phyloP scores from a whole-genome alignment of 1,284 basidiomycete species.

The Trichosporon sp. region DNA sequence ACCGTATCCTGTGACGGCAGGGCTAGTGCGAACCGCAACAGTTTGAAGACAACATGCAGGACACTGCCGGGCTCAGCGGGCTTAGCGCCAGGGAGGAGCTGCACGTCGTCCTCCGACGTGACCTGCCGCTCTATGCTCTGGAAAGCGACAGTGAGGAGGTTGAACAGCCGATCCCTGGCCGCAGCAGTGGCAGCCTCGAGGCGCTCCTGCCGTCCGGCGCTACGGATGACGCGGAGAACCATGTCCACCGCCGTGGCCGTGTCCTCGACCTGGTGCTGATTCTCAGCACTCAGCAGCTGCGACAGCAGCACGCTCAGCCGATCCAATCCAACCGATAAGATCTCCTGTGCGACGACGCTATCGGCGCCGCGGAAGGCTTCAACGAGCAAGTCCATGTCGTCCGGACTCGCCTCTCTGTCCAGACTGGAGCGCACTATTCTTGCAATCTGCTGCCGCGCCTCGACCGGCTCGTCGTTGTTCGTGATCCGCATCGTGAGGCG shows the following conservation, averaged over 20 bases:
- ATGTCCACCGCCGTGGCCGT: slow-evolving; percentile 29
- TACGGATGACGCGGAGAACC: slow-evolving; percentile 36
- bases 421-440: slow-evolving; percentile 32
- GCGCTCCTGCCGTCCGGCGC: slow-evolving; percentile 16
- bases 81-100: slow-evolving; percentile 22
- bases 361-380: slow-evolving; percentile 44
- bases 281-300: slow-evolving; percentile 34
- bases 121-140: slow-evolving; percentile 37
- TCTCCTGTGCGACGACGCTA: slow-evolving; percentile 36
- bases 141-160: slow-evolving; percentile 32
- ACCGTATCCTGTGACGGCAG: slow-evolving; percentile 21
- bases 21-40: slow-evolving; percentile 34
- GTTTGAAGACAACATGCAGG: slow-evolving; percentile 26
- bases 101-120: slow-evolving; percentile 22
- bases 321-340: slow-evolving; percentile 37
- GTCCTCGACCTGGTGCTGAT: slow-evolving; percentile 26
- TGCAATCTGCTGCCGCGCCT: slow-evolving; percentile 33
- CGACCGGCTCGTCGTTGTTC: slow-evolving; percentile 30
- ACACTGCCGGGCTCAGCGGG: slow-evolving; percentile 30
- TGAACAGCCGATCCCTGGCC: slow-evolving; percentile 36
- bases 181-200: slow-evolving; percentile 10
- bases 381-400: slow-evolving; percentile 43
- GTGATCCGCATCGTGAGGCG: slow-evolving; percentile 36
- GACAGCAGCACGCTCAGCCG: slow-evolving; percentile 30
- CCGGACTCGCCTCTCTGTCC: slow-evolving; percentile 33